phyloP scores from a whole-genome alignment of 2,329 filamentous ascomycete species.

The Fusarium setosum region DNA sequence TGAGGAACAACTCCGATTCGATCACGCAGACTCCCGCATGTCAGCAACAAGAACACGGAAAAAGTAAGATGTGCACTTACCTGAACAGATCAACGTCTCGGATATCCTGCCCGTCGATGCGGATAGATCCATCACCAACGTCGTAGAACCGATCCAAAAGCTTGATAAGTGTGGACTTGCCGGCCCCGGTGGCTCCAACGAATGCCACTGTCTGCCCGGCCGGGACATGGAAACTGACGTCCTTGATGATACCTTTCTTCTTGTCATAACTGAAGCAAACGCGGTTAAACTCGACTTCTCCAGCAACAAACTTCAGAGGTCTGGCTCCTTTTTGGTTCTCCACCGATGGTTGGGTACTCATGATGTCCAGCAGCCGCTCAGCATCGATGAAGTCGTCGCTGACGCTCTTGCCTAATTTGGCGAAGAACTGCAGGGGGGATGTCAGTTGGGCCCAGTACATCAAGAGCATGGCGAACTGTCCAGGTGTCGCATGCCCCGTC shows the following conservation, averaged over 20 bases:
- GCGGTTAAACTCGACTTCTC: slow-evolving; percentile 64
- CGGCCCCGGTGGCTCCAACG: slow-evolving; percentile 69
- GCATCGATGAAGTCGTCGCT: slow-evolving; percentile 68
- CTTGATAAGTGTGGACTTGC: slow-evolving; percentile 69
- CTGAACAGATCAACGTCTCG: slow-evolving; percentile 63
- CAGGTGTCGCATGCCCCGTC: slow-evolving; percentile 68
- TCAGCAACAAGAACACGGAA: slow-evolving; percentile 30
- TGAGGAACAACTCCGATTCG: slow-evolving; percentile 69
- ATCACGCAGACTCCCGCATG: slow-evolving; percentile 57
- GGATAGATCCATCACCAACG: slow-evolving; percentile 62
- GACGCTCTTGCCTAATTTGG: slow-evolving; percentile 65
- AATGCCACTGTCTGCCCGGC: slow-evolving; percentile 68
- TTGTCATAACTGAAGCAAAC: slow-evolving; percentile 71
- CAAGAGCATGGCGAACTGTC: slow-evolving; percentile 77
- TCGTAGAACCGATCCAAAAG: slow-evolving; percentile 71
- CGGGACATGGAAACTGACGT: slow-evolving; percentile 62
- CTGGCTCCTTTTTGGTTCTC: slow-evolving; percentile 62
- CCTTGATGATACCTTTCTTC: slow-evolving; percentile 67
- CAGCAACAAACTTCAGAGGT: slow-evolving; percentile 62
- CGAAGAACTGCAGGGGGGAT: slow-evolving; percentile 77
- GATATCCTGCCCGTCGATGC: slow-evolving; percentile 68
- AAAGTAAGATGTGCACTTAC: slow-evolving; percentile 39
- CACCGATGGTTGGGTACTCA: slow-evolving; percentile 67
- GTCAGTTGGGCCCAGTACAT: slow-evolving; percentile 82
- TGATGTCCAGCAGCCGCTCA: slow-evolving; percentile 67